These are phyloP conservation scores for Fusarium sp. DNA, from an alignment of 2,329 filamentous ascomycete genomes.

Conservation along the genomic window DNA sequence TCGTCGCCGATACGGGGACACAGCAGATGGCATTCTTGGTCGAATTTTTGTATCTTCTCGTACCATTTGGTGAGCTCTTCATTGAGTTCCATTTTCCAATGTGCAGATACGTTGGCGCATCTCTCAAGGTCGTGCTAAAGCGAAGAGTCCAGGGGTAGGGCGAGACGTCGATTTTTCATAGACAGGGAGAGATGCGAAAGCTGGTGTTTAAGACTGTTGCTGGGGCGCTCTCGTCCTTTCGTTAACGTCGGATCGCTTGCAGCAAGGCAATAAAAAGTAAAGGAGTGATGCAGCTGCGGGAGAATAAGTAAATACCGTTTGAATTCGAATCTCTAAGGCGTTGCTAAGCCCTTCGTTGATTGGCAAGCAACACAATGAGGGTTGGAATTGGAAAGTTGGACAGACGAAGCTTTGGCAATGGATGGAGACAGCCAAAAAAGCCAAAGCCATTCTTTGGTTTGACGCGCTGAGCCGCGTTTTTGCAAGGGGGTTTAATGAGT, in stretches of 20 bases:
- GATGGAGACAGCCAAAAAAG: slow-evolving; percentile 9
- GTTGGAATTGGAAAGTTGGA: slow-evolving; percentile 27
- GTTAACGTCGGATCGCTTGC: slow-evolving; percentile 10
- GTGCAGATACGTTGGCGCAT: slow-evolving; percentile 29
- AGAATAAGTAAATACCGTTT: background rate
- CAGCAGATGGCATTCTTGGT: slow-evolving; percentile 67
- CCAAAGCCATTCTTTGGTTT: background rate
- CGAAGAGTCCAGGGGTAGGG: slow-evolving; percentile 7
- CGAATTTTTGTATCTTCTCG: slow-evolving; percentile 55
- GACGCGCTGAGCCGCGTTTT: slow-evolving; percentile 38
- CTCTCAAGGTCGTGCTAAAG: slow-evolving; percentile 22
- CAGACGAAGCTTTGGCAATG: slow-evolving; percentile 11
- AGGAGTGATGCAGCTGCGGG: slow-evolving; percentile 2
- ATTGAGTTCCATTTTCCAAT: slow-evolving; percentile 51
- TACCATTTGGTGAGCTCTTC: slow-evolving; percentile 56
- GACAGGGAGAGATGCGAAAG: background rate
- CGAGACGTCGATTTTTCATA: slow-evolving; percentile 17
- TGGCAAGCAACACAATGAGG: slow-evolving; percentile 23
- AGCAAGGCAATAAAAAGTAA: background rate
- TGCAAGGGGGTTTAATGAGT: slow-evolving; percentile 43
- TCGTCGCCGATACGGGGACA: slow-evolving; percentile 72
- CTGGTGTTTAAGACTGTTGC: slow-evolving; percentile 28
- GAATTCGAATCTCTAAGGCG: background rate
- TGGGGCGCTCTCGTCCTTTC: slow-evolving; percentile 23
- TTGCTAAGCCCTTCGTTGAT: slow-evolving; percentile 11